A percentile compares a stretch with the other conserved stretches of the same genome.
phyloP scores from a whole-genome alignment of 805 yeast genomes.

The Zygotorulaspora chibaensis region DNA sequence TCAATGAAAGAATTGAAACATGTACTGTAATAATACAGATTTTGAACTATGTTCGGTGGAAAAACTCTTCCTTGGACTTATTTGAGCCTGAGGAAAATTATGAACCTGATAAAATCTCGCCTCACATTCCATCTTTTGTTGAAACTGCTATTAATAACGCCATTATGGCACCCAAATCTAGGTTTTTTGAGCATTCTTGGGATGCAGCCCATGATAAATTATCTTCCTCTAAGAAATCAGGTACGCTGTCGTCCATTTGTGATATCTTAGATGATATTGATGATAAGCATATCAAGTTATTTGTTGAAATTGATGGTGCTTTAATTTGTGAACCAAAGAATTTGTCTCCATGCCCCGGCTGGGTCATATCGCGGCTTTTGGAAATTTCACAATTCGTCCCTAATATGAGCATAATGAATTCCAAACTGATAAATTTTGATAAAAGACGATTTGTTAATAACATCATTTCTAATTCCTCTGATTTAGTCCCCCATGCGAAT shows the following conservation, averaged over 20 bases:
- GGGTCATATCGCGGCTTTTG: slow-evolving; percentile 77
- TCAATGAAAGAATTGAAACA: slow-evolving; percentile 56
- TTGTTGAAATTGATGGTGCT: slow-evolving; percentile 35
- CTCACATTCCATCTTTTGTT: slow-evolving; percentile 74
- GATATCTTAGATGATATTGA: slow-evolving; percentile 21
- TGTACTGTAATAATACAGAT: slow-evolving; percentile 67
- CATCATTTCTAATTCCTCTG: slow-evolving; percentile 51
- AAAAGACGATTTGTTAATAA: slow-evolving; percentile 69
- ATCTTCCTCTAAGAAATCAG: slow-evolving; percentile 12
- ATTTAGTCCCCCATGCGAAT: slow-evolving; percentile 34
- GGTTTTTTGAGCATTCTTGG: slow-evolving; percentile 71
- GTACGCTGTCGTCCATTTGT: slow-evolving; percentile 31
- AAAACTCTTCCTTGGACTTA: slow-evolving; percentile 56
- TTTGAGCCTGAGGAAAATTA: slow-evolving; percentile 35
- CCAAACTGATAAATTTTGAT: slow-evolving; percentile 74
- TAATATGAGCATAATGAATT: slow-evolving; percentile 63
- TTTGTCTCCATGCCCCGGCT: slow-evolving; percentile 84
- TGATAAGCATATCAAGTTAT: slow-evolving; percentile 23
- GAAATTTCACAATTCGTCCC: slow-evolving; percentile 77
- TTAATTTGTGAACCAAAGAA: slow-evolving; percentile 34
- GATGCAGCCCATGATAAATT: slow-evolving; percentile 43
- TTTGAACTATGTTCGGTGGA: slow-evolving; percentile 58
- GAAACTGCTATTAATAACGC: slow-evolving; percentile 76
- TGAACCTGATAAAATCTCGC: slow-evolving; percentile 32
- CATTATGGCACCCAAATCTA: slow-evolving; percentile 73